Conservation (phyloP, 768 basidiomycete species). For the Rhodotorula kratochvilovae region DNA sequence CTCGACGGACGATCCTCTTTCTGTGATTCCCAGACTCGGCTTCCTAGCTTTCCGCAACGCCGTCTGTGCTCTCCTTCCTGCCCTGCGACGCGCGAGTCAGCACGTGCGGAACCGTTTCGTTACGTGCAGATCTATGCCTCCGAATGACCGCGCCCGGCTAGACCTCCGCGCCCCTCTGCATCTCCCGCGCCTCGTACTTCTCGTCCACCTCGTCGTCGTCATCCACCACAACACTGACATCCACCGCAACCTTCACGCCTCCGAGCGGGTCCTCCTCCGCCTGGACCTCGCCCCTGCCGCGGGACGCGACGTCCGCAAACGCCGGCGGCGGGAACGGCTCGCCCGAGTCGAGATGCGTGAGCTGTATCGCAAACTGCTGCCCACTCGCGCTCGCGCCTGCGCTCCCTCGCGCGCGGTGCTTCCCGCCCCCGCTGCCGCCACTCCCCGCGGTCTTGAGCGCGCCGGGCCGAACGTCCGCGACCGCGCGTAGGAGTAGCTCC, state of each 20-base stretch:
- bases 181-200: not conserved
- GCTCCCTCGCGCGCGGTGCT: not conserved
- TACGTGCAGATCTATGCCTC: too few species aligned
- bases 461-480: not conserved
- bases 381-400: not conserved
- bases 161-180: not conserved
- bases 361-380: not conserved
- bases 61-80: too few species aligned
- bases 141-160: not conserved
- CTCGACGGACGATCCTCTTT: too few species aligned
- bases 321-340: not conserved
- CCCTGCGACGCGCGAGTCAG: too few species aligned
- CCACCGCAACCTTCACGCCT: conserved; percentile 4
- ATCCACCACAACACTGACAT: not conserved
- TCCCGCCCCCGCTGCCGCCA: not conserved
- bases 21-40: too few species aligned
- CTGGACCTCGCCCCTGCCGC: not conserved
- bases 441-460: not conserved
- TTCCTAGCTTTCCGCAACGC: too few species aligned
- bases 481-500: too few species aligned
- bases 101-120: too few species aligned
- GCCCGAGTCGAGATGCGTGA: not conserved
- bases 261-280: not conserved
- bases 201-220: not conserved
- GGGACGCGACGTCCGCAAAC: not conserved